These are phyloP conservation scores for Sphaerulina vaccinii DNA, from an alignment of 2,329 filamentous ascomycete species.

Conservation along the genomic window DNA sequence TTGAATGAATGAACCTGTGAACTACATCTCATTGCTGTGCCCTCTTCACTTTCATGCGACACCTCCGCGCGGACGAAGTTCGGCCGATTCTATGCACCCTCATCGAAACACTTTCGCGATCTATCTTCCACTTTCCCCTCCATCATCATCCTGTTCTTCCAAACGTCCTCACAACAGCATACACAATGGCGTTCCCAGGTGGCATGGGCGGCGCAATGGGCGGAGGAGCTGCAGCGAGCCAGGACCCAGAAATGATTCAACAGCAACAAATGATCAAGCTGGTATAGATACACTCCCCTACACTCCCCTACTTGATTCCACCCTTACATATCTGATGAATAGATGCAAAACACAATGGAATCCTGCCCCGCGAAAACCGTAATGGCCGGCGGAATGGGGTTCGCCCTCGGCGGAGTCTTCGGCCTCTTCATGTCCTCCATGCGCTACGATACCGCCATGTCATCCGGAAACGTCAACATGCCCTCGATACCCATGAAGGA, in stretches of 20 bases:
- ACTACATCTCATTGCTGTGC: background rate
- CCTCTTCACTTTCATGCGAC: background rate
- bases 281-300: conserved; percentile 35
- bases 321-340: background rate
- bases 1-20: conserved; percentile 7
- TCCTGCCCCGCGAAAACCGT: conserved; percentile 85
- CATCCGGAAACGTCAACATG: conserved; percentile 45
- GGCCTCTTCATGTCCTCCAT: conserved; percentile 98
- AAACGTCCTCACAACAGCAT: background rate
- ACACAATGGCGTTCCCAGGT: conserved; percentile 25
- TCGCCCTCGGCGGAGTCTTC: conserved; percentile 89
- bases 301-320: background rate
- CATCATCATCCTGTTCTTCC: background rate
- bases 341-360: conserved; percentile 87
- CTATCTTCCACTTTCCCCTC: conserved; percentile 7
- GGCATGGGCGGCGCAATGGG: conserved; percentile 14
- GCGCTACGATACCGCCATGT: conserved; percentile 94
- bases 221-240: conserved; percentile 18
- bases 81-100: conserved; percentile 1
- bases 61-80: conserved; percentile 6
- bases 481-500: conserved; percentile 72
- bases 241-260: conserved; percentile 40
- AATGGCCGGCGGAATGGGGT: conserved; percentile 89
- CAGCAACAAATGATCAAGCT: conserved; percentile 51
- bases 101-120: conserved; percentile 5